Conservation (phyloP, 2,329 filamentous ascomycete genomes). For the Akanthomyces dipterigenus region DNA sequence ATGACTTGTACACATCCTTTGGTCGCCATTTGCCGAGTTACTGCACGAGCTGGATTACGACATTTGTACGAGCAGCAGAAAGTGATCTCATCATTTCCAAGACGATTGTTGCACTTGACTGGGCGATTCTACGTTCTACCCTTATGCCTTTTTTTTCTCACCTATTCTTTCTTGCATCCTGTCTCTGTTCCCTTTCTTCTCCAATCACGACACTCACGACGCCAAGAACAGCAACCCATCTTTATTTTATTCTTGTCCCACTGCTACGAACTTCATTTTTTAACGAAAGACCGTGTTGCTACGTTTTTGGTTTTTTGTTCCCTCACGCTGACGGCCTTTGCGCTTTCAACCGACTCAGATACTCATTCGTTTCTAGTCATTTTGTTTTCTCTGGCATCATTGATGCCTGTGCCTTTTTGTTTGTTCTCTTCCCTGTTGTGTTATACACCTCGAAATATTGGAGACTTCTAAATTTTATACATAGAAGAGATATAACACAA, state of each 20-base stretch:
- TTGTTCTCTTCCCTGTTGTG: background rate
- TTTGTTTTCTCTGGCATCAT: background rate
- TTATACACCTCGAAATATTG: background rate
- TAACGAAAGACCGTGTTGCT: background rate
- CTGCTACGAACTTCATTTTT: background rate
- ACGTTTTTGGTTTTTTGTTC: background rate
- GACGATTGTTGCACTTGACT: background rate
- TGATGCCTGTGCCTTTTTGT: background rate
- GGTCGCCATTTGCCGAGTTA: background rate
- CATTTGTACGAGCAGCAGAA: background rate
- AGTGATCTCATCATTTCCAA: background rate
- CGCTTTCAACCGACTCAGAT: background rate
- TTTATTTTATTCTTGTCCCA: background rate
- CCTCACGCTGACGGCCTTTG: background rate
- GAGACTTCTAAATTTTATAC: background rate
- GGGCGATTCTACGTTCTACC: background rate
- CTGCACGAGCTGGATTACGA: background rate
- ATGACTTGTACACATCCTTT: background rate
- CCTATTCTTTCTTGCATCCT: background rate
- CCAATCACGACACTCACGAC: constrained; percentile 5
- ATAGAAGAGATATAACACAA: background rate
- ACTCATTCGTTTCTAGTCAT: background rate
- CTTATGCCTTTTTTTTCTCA: background rate
- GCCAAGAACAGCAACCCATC: constrained; percentile 4
- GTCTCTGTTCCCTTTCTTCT: background rate